These are phyloP conservation scores for Plasmopara halstedii DNA, from an alignment of 352 stramenopile genomes.

Conservation along the genomic window DNA sequence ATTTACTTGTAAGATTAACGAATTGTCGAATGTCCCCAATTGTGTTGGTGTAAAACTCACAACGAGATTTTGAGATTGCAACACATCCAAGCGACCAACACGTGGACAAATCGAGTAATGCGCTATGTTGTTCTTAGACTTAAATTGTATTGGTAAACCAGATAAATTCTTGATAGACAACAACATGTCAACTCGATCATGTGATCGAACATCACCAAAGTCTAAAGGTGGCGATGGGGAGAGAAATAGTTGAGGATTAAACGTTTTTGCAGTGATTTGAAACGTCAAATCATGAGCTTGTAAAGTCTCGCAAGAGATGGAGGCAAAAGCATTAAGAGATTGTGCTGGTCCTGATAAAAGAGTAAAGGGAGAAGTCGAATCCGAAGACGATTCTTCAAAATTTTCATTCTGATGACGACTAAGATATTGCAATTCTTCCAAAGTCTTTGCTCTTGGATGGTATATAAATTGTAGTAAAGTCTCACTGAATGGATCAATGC, in stretches of 20 bases:
- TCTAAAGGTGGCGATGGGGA: constrained; percentile 37
- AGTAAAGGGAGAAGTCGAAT: constrained; percentile 11
- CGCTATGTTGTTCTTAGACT: constrained; percentile 42
- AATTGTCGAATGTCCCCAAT: constrained; percentile 62
- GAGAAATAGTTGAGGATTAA: constrained; percentile 41
- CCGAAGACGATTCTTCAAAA: neutral
- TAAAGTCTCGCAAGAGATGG: constrained; percentile 57
- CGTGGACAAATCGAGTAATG: constrained; percentile 72
- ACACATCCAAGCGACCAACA: constrained; percentile 62
- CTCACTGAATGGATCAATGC: constrained; percentile 56
- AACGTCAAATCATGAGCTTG: constrained; percentile 70
- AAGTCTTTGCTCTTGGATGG: constrained; percentile 32
- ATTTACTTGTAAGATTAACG: constrained; percentile 43
- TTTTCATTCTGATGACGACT: constrained; percentile 10
- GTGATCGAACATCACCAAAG: constrained; percentile 80
- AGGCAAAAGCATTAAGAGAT: constrained; percentile 56
- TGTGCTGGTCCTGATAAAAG: constrained; percentile 18
- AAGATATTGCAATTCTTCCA: constrained; percentile 17
- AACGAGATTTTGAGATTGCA: constrained; percentile 85
- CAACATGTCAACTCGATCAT: constrained; percentile 78
- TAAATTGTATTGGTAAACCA: constrained; percentile 53
- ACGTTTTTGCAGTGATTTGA: constrained; percentile 58
- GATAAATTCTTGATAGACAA: constrained; percentile 79
- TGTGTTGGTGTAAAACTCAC: constrained; percentile 86
- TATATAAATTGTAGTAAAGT: constrained; percentile 41